Evolutionary conservation across 345 rosid genomes (phyloP).

Genomic region (Psidium guajava): DNA sequence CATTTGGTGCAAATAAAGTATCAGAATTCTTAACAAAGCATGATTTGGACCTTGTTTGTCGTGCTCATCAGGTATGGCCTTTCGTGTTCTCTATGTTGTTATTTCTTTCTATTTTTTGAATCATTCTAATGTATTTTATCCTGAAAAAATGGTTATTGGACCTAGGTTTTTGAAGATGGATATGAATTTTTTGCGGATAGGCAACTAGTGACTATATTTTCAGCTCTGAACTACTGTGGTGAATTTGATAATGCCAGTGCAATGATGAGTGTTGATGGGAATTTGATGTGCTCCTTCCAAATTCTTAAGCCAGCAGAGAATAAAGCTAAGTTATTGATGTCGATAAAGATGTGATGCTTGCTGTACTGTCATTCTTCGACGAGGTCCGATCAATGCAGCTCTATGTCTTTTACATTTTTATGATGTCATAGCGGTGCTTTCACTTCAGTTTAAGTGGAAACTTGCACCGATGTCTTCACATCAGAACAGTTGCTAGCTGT

Average conservation of each 20-base stretch:
- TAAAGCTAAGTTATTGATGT: conserved; percentile 51
- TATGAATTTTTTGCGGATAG: conserved; percentile 95
- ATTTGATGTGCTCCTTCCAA: conserved; percentile 92
- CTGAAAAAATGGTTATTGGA: neutral
- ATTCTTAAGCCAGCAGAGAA: conserved; percentile 90
- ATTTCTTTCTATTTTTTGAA: neutral
- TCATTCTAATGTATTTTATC: neutral
- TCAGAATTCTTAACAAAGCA: conserved; percentile 62
- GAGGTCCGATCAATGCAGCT: conserved; percentile 16
- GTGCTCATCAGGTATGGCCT: conserved; percentile 80
- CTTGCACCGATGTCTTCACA: neutral
- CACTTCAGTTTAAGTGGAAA: neutral
- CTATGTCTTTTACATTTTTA: neutral
- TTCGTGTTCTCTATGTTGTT: neutral
- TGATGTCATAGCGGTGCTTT: neutral
- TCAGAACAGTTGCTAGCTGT: neutral
- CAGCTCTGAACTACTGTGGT: conserved; percentile 95
- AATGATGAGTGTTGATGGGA: conserved; percentile 85
- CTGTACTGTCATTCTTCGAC: neutral
- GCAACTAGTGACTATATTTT: conserved; percentile 87
- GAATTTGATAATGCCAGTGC: conserved; percentile 99
- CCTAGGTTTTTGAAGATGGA: conserved; percentile 94
- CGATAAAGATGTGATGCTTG: conserved; percentile 48
- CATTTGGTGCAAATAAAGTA: conserved; percentile 85
- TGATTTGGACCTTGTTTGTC: conserved; percentile 88